Percentiles rank a stretch among this genome's conserved stretches.
Conservation (phyloP, 2,329 filamentous ascomycete species). For the Claviceps arundinis region DNA sequence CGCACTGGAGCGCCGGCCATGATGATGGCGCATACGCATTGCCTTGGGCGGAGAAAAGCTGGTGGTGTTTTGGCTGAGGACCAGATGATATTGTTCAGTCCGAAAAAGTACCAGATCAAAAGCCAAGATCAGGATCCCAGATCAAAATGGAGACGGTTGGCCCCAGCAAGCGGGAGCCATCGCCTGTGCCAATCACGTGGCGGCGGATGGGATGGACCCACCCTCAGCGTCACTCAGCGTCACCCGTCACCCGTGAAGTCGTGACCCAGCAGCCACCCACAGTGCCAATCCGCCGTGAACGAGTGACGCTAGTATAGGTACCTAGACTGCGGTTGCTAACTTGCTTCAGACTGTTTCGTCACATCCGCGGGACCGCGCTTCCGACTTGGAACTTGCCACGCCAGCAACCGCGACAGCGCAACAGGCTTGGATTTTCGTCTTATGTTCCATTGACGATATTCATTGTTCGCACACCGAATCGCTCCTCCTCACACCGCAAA, state of each 20-base stretch:
- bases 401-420: not conserved
- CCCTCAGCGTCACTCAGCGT: not conserved
- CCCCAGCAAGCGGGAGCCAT: constrained; percentile 2
- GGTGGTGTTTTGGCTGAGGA: constrained; percentile 1
- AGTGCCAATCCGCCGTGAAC: not conserved
- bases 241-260: too few species aligned
- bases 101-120: not conserved
- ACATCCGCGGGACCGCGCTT: not conserved
- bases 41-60: constrained; percentile 7
- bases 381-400: not conserved
- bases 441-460: not conserved
- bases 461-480: too few species aligned
- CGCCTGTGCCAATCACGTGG: constrained; percentile 15
- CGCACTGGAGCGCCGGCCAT: constrained; percentile 42
- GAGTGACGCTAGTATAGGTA: too few species aligned
- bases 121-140: not conserved
- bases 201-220: constrained; percentile 7
- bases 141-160: not conserved
- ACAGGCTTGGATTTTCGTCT: not conserved
- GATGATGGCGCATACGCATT: constrained; percentile 30
- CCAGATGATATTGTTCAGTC: not conserved
- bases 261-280: not conserved
- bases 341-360: not conserved
- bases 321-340: too few species aligned
- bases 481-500: not conserved